These are phyloP conservation scores for Suillus subaureus DNA, from an alignment of 768 basidiomycete genomes.

Conservation along the genomic window DNA sequence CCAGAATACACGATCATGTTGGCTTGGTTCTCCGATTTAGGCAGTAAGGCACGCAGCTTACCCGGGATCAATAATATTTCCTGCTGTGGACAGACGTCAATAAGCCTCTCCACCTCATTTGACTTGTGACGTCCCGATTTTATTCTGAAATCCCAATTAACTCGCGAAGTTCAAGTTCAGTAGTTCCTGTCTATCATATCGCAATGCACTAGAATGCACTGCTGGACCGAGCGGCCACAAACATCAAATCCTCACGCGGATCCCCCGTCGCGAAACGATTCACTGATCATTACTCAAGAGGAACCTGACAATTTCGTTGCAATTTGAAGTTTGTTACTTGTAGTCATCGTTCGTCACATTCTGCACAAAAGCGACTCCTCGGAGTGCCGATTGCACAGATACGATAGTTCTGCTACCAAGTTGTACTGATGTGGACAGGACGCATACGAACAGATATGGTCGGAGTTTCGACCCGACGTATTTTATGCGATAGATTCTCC, in stretches of 20 bases:
- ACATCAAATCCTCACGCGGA: neutral
- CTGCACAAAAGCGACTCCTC: neutral
- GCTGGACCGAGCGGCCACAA: neutral
- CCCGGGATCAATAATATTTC: no score
- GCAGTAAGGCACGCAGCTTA: neutral
- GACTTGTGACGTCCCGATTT: neutral
- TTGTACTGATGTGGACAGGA: neutral
- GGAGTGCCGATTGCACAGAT: neutral
- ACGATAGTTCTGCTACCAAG: neutral
- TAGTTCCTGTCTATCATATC: neutral
- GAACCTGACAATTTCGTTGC: neutral
- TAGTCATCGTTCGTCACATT: neutral
- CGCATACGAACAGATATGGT: neutral
- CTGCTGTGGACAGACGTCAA: no score
- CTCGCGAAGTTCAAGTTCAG: neutral
- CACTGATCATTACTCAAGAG: neutral
- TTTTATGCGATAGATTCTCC: neutral
- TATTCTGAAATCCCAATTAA: neutral
- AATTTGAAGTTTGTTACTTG: neutral
- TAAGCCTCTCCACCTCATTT: neutral
- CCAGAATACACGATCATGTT: accelerated
- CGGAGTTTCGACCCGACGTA: neutral
- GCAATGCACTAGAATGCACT: neutral
- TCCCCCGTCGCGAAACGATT: neutral
- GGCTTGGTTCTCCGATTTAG: neutral